Evolutionary conservation across 768 basidiomycete genomes (phyloP).

Genomic region (Podaxis sp.): DNA sequence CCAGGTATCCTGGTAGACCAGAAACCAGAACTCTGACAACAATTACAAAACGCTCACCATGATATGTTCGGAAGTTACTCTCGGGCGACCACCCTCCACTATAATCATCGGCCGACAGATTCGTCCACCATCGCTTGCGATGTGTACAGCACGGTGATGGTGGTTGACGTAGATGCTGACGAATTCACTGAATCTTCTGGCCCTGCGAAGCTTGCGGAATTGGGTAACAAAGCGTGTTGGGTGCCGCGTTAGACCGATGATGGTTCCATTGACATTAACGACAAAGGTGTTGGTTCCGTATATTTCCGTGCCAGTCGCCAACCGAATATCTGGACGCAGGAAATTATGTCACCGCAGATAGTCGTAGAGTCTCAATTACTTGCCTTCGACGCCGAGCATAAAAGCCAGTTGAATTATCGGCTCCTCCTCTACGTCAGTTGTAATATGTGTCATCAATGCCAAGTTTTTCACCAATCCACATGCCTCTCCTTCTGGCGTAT

Average conservation of each 20-base stretch:
- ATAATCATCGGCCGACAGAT: constrained; percentile 99
- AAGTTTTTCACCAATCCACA: constrained; percentile 98
- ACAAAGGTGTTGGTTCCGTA: constrained; percentile 92
- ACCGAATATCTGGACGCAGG: constrained; percentile 69
- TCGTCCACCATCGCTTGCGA: constrained; percentile 95
- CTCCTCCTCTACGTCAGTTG: constrained; percentile 96
- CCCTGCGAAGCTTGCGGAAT: constrained; percentile 90
- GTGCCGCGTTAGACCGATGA: constrained; percentile 88
- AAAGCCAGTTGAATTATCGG: constrained; percentile 88
- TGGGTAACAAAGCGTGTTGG: constrained; percentile 84
- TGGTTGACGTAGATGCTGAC: constrained; percentile 96
- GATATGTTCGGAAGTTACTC: constrained; percentile 81
- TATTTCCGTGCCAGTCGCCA: constrained; percentile 93
- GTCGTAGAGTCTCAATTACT: constrained; percentile 17
- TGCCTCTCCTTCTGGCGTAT: constrained; percentile 99
- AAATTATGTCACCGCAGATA: constrained; percentile 5
- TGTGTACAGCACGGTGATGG: constrained; percentile 92
- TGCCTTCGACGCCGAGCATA: constrained; percentile 97
- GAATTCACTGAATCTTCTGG: constrained; percentile 92
- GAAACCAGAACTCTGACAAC: constrained; percentile 4
- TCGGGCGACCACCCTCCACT: constrained; percentile 77
- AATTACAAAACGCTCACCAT: constrained; percentile 43
- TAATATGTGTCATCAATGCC: constrained; percentile 99
- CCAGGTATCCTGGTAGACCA: constrained; percentile 9
- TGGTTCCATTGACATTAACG: constrained; percentile 95